Percentiles rank a stretch among this genome's conserved stretches.
Conservation (phyloP, 2,329 filamentous ascomycete genomes). For the Fusarium chuoi region DNA sequence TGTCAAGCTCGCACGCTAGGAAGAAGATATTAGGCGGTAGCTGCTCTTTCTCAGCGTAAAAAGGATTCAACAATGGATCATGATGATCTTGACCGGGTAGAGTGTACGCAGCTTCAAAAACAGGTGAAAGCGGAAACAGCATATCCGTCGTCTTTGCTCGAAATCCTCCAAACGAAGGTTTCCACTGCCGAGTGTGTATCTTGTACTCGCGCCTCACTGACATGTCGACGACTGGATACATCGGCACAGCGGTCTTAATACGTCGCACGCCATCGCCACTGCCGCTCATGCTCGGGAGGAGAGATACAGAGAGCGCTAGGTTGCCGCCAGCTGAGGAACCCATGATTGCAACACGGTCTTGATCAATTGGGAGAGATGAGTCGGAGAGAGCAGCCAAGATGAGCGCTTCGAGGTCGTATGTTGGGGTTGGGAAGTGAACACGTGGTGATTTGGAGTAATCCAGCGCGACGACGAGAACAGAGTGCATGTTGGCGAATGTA, state of each 20-base stretch:
- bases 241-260: neutral
- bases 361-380: neutral
- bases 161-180: slow-evolving; percentile 10
- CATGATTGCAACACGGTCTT: slow-evolving; percentile 8
- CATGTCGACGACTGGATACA: slow-evolving; percentile 16
- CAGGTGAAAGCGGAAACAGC: neutral
- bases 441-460: slow-evolving; percentile 21
- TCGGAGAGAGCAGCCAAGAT: slow-evolving; percentile 8
- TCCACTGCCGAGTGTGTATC: slow-evolving; percentile 9
- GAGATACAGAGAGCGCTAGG: slow-evolving; percentile 8
- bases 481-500: slow-evolving; percentile 19
- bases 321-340: slow-evolving; percentile 22
- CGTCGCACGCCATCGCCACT: slow-evolving; percentile 17
- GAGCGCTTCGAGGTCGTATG: slow-evolving; percentile 23
- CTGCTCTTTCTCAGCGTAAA: neutral
- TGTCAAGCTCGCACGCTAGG: slow-evolving; percentile 18
- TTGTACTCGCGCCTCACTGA: slow-evolving; percentile 11
- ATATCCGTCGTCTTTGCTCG: slow-evolving; percentile 3
- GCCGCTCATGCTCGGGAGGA: slow-evolving; percentile 19
- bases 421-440: neutral
- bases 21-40: slow-evolving; percentile 10
- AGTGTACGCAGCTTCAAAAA: slow-evolving; percentile 23
- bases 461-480: slow-evolving; percentile 6
- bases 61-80: slow-evolving; percentile 16
- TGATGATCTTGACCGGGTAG: neutral